A percentile compares a stretch with the other conserved stretches of the same genome.
phyloP scores from a whole-genome alignment of 305 asterid species.

The Fraxinus baroniana region DNA sequence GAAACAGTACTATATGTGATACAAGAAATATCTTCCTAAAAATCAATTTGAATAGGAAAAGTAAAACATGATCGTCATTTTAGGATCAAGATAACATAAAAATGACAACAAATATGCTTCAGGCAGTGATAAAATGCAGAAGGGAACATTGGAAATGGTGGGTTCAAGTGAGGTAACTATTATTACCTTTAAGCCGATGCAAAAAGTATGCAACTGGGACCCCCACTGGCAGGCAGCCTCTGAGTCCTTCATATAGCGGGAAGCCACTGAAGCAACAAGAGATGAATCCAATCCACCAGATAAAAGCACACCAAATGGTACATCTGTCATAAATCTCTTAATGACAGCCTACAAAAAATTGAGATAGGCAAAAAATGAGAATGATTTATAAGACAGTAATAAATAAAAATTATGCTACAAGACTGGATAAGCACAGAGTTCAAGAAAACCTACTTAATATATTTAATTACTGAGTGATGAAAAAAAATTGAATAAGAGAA shows the following conservation, averaged over 20 bases:
- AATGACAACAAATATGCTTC: neutral
- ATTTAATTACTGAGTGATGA: neutral
- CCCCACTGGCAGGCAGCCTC: slow-evolving; percentile 88
- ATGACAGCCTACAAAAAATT: slow-evolving; percentile 55
- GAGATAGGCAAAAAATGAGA: neutral
- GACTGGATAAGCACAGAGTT: neutral
- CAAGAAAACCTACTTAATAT: neutral
- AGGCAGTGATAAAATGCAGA: neutral
- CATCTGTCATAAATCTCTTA: slow-evolving; percentile 98
- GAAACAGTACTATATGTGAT: neutral
- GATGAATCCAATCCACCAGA: slow-evolving; percentile 99
- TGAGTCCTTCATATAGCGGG: slow-evolving; percentile 72
- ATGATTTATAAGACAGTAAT: neutral
- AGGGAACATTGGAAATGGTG: slow-evolving; percentile 5
- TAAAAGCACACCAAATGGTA: slow-evolving; percentile 97
- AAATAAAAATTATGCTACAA: neutral
- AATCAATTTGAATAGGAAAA: neutral
- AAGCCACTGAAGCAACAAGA: slow-evolving; percentile 97
- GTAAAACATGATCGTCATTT: neutral
- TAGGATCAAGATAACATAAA: neutral
- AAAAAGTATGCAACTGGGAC: slow-evolving; percentile 80
- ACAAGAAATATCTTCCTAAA: neutral
- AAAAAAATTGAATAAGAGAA: neutral
- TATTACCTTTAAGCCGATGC: slow-evolving; percentile 84
- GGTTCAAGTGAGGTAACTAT: slow-evolving; percentile 6